Base-by-base conservation (phyloP, 371 early-diverging fungal genomes). In the Furculomyces boomerangus region DNA sequence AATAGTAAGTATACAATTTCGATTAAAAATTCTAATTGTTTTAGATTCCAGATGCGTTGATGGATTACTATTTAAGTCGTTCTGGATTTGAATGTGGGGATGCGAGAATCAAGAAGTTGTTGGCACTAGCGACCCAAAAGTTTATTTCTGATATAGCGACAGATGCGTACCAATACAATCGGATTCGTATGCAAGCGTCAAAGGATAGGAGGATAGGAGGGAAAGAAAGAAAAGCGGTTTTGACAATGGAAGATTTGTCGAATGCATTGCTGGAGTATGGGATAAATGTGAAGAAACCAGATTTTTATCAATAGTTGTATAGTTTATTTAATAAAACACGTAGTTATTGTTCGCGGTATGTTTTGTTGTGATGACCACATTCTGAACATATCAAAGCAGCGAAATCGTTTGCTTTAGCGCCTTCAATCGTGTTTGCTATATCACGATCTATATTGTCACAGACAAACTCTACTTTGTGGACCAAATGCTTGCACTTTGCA, bases 11-110 rank as follows among this genome's bases (percentile, higher is more conserved):
- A 40, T 18, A 26, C 25, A 16, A 14, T 5, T 32, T 35, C 1
- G 8, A 16, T 28, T 49, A 7, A 27, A 30, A 22, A 3, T 18
- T 51, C 20, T 7, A 37, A 51, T 8, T 51, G 18, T 22, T 37
- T 20, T 51, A 86, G 86, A 90, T 99, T 61, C 99, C 99, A 32
- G 99, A 99, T 62, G 85, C 86, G 30, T 88, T 97, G 13, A 88
- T 92, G 25, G 98, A 98, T 61, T 89, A 95, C 67, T 93, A 92
- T 63, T 70, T 98, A 41, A 78, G 84, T 37, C 77, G 86, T 62
- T 81, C 93, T 2, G 99, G 99, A 2, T 87, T 99, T 55, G 83
- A 88, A 44, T 91, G 89, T 60, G 82, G 83, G 35, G 94, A 96
- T 70, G 73, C 83, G 30, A 73, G 93, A 58, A 76, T 94, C 39